Percentiles rank a stretch among this genome's conserved stretches.
These are phyloP conservation scores for Bathelium albidoporum DNA, from an alignment of 495 filamentous ascomycete species.

Conservation along the genomic window DNA sequence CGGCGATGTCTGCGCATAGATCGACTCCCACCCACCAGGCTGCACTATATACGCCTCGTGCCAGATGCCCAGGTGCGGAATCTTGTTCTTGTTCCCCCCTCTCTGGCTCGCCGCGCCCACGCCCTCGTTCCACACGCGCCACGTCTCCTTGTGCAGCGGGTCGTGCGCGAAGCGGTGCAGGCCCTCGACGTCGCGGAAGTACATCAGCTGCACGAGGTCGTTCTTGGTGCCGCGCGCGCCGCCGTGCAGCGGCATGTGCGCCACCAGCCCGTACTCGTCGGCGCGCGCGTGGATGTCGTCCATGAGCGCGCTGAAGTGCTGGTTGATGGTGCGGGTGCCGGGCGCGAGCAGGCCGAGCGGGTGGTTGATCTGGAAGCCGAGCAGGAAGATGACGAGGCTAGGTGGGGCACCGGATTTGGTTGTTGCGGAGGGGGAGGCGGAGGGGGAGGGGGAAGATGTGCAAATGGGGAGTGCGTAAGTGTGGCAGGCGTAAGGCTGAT, in stretches of 20 bases:
- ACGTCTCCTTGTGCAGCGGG: conserved; percentile 34
- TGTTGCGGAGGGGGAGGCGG: background rate
- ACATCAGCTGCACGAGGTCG: conserved; percentile 35
- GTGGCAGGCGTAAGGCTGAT: background rate
- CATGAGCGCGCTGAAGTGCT: conserved; percentile 13
- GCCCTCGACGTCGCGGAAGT: conserved; percentile 39
- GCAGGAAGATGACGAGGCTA: conserved; percentile 36
- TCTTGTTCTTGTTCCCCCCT: conserved; percentile 27
- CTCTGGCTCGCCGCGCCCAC: no score
- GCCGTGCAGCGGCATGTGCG: conserved; percentile 12
- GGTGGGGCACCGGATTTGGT: no score
- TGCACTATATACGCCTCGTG: conserved; percentile 41
- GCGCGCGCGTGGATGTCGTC: conserved; percentile 12
- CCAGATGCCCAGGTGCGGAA: conserved; percentile 37
- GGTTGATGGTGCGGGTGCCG: conserved; percentile 10
- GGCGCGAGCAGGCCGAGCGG: conserved; percentile 16
- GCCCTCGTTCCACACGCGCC: conserved; percentile 40
- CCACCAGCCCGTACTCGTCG: conserved; percentile 19
- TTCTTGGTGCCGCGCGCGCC: conserved; percentile 22
- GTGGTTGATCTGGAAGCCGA: conserved; percentile 36
- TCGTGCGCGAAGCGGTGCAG: conserved; percentile 43
- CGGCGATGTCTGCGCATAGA: conserved; percentile 27
- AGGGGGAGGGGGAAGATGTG: background rate
- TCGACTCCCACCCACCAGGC: conserved; percentile 35
- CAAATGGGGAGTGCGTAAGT: background rate